Percentiles rank a stretch among this genome's conserved stretches.
These are phyloP conservation scores for Phanerodontia chrysosporium DNA, from an alignment of 768 basidiomycete genomes.

Conservation along the genomic window DNA sequence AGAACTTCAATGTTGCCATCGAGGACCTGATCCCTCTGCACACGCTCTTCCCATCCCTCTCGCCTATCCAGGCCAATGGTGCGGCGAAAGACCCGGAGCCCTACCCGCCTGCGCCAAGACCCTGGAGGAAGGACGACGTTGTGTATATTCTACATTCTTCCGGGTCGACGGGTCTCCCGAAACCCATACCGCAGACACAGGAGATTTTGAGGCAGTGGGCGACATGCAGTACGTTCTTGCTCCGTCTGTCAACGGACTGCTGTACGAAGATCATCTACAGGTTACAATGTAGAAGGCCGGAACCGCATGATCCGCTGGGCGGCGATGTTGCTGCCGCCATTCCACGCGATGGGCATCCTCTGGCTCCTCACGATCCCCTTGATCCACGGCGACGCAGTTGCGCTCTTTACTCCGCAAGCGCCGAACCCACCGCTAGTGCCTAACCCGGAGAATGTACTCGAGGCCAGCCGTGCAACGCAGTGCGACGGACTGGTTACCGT, in stretches of 20 bases:
- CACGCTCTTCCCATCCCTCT: constrained; percentile 11
- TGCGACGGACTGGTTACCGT: constrained; percentile 8
- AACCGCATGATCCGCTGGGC: constrained; percentile 14
- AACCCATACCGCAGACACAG: constrained; percentile 20
- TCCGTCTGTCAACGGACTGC: not conserved
- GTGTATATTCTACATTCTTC: constrained; percentile 18
- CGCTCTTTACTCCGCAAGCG: constrained; percentile 4
- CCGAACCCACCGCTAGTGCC: constrained; percentile 9
- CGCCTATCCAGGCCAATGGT: not conserved
- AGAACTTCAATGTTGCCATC: constrained; percentile 1
- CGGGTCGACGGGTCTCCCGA: constrained; percentile 23
- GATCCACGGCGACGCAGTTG: not conserved
- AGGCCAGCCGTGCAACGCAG: not conserved
- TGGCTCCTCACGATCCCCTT: constrained; percentile 25
- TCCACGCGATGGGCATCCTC: constrained; percentile 29
- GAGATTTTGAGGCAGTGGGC: constrained; percentile 14
- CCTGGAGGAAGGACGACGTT: constrained; percentile 1
- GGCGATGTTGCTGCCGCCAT: constrained; percentile 29
- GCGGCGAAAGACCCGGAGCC: constrained; percentile 1
- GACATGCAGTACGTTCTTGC: constrained; percentile 2
- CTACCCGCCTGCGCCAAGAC: not conserved
- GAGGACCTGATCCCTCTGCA: constrained; percentile 10
- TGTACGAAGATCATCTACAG: not conserved
- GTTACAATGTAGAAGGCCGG: not conserved
- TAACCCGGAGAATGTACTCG: constrained; percentile 7